Evolutionary conservation across 2,329 filamentous ascomycete genomes (phyloP).

Genomic region (Rugonectria rugulosa): DNA sequence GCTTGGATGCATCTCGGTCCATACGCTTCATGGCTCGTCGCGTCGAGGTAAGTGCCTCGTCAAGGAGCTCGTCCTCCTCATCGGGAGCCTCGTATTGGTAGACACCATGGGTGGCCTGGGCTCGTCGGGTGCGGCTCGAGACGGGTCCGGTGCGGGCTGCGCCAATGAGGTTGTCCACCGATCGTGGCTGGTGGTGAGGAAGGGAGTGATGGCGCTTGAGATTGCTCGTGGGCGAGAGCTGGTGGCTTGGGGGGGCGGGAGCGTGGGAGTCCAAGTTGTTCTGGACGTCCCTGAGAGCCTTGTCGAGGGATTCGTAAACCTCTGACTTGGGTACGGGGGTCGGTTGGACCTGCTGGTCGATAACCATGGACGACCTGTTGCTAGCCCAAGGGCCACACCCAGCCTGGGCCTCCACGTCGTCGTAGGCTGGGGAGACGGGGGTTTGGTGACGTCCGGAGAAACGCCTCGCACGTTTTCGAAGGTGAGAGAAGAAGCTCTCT

Average conservation of each 20-base stretch:
- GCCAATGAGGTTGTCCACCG: conserved; percentile 68
- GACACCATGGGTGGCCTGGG: conserved; percentile 75
- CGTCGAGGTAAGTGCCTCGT: conserved; percentile 84
- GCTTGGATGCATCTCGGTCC: conserved; percentile 54
- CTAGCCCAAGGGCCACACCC: conserved; percentile 89
- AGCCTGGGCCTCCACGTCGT: conserved; percentile 92
- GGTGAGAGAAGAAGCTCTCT: conserved; percentile 97
- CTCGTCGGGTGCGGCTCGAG: conserved; percentile 81
- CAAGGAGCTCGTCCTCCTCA: conserved; percentile 94
- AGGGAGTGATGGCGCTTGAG: conserved; percentile 72
- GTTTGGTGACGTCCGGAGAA: conserved; percentile 91
- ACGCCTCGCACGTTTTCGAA: conserved; percentile 89
- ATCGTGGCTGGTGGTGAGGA: conserved; percentile 68
- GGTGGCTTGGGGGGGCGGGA: conserved; percentile 62
- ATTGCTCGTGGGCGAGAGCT: conserved; percentile 56
- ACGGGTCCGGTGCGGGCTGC: conserved; percentile 68
- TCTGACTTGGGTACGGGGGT: conserved; percentile 61
- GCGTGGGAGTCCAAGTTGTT: conserved; percentile 56
- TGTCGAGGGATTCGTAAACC: conserved; percentile 67
- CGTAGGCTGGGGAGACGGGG: conserved; percentile 77
- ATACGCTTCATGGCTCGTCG: conserved; percentile 77
- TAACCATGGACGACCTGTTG: conserved; percentile 83
- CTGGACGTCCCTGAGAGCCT: conserved; percentile 62
- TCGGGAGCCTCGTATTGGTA: conserved; percentile 93
- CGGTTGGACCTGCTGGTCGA: conserved; percentile 66